phyloP scores from a whole-genome alignment of 2,329 filamentous ascomycete species.

The Echinosphaeria canescens region DNA sequence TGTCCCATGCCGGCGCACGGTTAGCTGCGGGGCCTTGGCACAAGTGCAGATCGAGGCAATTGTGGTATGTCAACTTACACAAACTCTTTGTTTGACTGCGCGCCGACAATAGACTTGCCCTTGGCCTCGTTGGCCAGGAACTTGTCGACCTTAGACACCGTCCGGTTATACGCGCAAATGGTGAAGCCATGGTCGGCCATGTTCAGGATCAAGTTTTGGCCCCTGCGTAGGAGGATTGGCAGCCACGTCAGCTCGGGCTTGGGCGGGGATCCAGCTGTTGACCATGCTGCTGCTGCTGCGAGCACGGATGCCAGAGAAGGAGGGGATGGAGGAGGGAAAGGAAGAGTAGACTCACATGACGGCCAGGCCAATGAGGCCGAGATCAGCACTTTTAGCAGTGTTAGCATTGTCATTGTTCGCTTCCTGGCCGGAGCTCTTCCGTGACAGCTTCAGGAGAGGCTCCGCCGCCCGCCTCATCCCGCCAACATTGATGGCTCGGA shows the following conservation, averaged over 20 bases:
- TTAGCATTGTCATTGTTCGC: constrained; percentile 31
- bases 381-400: constrained; percentile 49
- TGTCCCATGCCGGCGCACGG: too few species aligned
- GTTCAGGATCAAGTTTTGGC: constrained; percentile 77
- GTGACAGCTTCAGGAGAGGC: too few species aligned
- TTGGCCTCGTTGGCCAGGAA: constrained; percentile 85
- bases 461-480: constrained; percentile 23
- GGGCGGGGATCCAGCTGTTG: too few species aligned
- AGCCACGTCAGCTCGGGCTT: constrained; percentile 1
- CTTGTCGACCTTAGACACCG: constrained; percentile 90
- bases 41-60: too few species aligned
- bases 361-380: constrained; percentile 82
- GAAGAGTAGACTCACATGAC: constrained; percentile 42
- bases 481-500: constrained; percentile 53
- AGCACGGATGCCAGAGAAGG: too few species aligned
- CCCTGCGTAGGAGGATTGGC: constrained; percentile 20
- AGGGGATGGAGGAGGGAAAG: constrained; percentile 1
- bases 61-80: too few species aligned
- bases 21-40: too few species aligned
- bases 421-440: too few species aligned
- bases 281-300: too few species aligned
- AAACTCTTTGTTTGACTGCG: constrained; percentile 87
- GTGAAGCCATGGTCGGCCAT: constrained; percentile 87
- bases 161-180: constrained; percentile 96
- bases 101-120: constrained; percentile 89